phyloP scores from a whole-genome alignment of 176 grass and related monocot species.

The Carex kokanica region DNA sequence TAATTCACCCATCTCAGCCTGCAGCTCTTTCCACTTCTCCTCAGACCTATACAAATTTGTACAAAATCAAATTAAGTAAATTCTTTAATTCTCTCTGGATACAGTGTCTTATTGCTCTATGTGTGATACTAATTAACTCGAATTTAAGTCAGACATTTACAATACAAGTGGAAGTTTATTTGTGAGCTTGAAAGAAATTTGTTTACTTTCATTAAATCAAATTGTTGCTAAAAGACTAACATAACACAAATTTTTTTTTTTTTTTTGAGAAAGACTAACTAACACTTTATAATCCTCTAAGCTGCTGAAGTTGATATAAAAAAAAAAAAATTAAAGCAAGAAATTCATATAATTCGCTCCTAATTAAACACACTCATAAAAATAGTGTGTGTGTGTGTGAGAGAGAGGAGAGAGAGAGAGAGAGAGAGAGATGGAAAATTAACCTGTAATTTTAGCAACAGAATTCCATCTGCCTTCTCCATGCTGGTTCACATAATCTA shows the following conservation, averaged over 20 bases:
- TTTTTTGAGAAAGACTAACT: not conserved
- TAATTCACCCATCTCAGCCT: conserved; percentile 90
- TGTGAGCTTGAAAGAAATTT: not conserved
- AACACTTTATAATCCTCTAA: not conserved
- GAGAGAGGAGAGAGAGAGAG: not conserved
- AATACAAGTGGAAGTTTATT: not conserved
- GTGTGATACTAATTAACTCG: not conserved
- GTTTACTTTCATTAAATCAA: not conserved
- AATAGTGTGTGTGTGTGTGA: not conserved
- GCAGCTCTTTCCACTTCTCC: conserved; percentile 91
- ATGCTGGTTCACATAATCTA: conserved; percentile 69
- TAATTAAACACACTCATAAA: not conserved
- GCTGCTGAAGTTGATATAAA: not conserved
- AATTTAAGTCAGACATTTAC: not conserved
- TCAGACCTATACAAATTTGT: conserved; percentile 37
- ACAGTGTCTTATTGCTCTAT: not conserved
- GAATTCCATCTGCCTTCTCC: conserved; percentile 96
- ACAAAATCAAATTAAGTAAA: conserved; percentile 8
- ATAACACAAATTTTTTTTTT: not conserved
- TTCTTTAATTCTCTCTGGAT: not conserved
- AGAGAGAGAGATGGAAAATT: not conserved
- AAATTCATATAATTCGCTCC: not conserved
- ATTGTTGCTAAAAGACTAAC: not conserved
- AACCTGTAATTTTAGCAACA: conserved; percentile 72
- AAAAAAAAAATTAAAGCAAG: not conserved